Evolutionary conservation across 2,329 filamentous ascomycete species (phyloP), one percentile per base, ranked within the genome.

Genomic region (Tympanopsis confertula): DNA sequence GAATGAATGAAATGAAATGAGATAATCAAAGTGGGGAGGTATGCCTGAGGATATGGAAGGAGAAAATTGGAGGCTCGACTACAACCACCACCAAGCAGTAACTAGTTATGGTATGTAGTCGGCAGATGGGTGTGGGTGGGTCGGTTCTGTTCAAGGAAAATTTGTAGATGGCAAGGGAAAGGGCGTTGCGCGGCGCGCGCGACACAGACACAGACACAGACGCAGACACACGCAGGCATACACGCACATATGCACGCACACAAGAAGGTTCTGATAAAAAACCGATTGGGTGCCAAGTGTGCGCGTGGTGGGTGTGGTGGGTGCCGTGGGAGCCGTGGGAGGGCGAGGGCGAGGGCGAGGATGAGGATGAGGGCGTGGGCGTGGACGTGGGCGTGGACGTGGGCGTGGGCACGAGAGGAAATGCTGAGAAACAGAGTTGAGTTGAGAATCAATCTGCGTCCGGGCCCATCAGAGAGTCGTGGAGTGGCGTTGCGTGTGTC

Each of bases 191-290:
- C 30, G 42, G 41, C 41, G 36, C 37, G 30, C 28, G 41, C 40
- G 38, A 35, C 39, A 35, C 41, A 38, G 20, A 36, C 20, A 42
- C 41, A 39, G 40, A 42, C 42, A 33, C 35, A 39, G 39, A 42
- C 38, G 36, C 29, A 28, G 24, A 35, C 22, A 20, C 41, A 41
- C 35, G 35, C 33, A 38, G 37, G 45, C 49, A 53, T 50, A 40
- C 47, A 55, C 49, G 38, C 48, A 49, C 42, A 50, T 49, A 54
- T 48, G 44, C 45, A 44, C 39, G 45, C 47, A 52, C 50, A 46
- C 53, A 52, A 47, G 48, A 46, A 48, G 45, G 41, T 42, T 48
- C 47, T 45, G n/a, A n/a, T n/a, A n/a, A n/a, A n/a, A 13, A 17
- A n/a, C 14, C 13, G 14, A 10, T 35, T 19, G 18, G 13, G 19